Conservation (phyloP, 2,329 filamentous ascomycete species). For the Diaporthe caulivora region DNA sequence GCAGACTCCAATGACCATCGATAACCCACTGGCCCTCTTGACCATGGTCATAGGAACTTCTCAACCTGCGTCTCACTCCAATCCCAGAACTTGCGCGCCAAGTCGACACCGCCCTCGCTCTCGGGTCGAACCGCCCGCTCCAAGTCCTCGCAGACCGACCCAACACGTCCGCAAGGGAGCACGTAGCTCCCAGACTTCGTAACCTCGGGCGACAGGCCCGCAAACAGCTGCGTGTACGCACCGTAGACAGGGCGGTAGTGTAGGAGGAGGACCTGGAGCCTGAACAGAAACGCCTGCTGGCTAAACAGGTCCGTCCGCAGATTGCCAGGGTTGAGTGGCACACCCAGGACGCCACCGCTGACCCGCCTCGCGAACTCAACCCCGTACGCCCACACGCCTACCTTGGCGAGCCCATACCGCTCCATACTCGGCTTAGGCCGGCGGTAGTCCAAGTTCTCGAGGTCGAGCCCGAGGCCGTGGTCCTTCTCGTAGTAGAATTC, state of each 20-base stretch:
- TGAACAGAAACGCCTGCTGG: constrained; percentile 8
- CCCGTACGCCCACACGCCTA: constrained; percentile 41
- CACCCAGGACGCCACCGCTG: constrained; percentile 44
- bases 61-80: constrained; percentile 51
- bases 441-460: constrained; percentile 28
- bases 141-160: constrained; percentile 48
- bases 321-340: constrained; percentile 47
- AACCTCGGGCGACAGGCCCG: constrained; percentile 39
- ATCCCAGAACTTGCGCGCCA: constrained; percentile 53
- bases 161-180: constrained; percentile 42
- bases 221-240: constrained; percentile 40
- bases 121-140: constrained; percentile 45
- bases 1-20: not conserved
- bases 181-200: not conserved
- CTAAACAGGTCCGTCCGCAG: constrained; percentile 43
- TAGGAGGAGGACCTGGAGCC: constrained; percentile 15
- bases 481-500: constrained; percentile 24
- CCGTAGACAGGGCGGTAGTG: constrained; percentile 34
- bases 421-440: not conserved
- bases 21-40: not conserved
- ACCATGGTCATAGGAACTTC: not conserved
- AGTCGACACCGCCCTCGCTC: constrained; percentile 53
- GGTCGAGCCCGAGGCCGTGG: not conserved
- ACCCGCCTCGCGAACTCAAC: constrained; percentile 43
- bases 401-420: constrained; percentile 45